phyloP scores from a whole-genome alignment of 1,139 yeast genomes.

The Pichia sp. region DNA sequence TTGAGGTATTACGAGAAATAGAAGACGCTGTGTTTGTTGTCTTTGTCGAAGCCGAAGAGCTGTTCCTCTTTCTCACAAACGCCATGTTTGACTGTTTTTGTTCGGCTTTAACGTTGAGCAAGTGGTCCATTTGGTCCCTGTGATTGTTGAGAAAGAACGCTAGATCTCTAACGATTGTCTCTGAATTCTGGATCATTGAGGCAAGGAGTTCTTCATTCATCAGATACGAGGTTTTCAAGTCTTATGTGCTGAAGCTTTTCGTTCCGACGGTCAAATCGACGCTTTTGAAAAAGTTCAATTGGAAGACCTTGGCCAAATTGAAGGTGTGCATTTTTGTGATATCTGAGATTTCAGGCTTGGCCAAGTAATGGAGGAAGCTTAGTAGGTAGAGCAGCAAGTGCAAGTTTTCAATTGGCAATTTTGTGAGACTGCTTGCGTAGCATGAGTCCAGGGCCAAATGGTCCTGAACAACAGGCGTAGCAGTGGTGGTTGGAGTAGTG shows the following conservation, averaged over 20 bases:
- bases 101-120: constrained; percentile 1
- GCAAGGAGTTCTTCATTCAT: constrained; percentile 13
- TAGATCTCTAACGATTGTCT: constrained; percentile 10
- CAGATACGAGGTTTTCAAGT: constrained; percentile 12
- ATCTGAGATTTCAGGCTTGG: constrained; percentile 21
- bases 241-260: constrained; percentile 17
- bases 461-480: neutral
- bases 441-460: neutral
- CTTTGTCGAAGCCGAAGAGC: constrained; percentile 1
- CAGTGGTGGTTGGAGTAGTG: neutral
- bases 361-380: constrained; percentile 25
- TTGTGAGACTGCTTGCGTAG: constrained; percentile 12
- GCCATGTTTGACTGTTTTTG: neutral
- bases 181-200: constrained; percentile 8
- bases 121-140: constrained; percentile 6
- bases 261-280: constrained; percentile 23
- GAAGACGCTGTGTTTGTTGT: neutral
- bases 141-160: constrained; percentile 4
- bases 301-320: constrained; percentile 33
- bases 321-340: constrained; percentile 31
- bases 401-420: constrained; percentile 28
- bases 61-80: constrained; percentile 6
- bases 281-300: constrained; percentile 31
- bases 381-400: constrained; percentile 30
- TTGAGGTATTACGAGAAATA: constrained; percentile 2